Conservation (phyloP, 2,329 filamentous ascomycete species). For the Monilinia laxa region DNA sequence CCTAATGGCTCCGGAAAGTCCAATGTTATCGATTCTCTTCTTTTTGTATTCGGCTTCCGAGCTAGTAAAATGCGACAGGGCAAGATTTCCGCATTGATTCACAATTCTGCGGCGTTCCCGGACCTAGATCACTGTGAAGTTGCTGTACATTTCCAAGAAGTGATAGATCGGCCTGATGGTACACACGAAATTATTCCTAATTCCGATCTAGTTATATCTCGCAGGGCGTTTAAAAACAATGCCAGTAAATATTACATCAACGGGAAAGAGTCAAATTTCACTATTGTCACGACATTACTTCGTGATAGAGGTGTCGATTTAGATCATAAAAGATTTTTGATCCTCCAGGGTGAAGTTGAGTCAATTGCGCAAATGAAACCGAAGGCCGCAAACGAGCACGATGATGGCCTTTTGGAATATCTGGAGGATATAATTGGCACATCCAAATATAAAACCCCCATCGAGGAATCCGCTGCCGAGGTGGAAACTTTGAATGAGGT, state of each 20-base stretch:
- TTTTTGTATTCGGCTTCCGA: conserved; percentile 99
- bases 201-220: conserved; percentile 82
- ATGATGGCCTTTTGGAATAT: conserved; percentile 94
- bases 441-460: conserved; percentile 95
- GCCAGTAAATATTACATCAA: conserved; percentile 99
- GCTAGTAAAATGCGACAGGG: conserved; percentile 99
- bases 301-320: conserved; percentile 88
- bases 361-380: conserved; percentile 99
- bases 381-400: conserved; percentile 91
- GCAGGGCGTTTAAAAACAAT: conserved; percentile 96
- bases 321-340: conserved; percentile 97
- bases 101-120: conserved; percentile 87
- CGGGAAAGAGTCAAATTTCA: conserved; percentile 85
- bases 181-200: conserved; percentile 75
- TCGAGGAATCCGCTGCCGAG: conserved; percentile 88
- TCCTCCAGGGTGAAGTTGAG: conserved; percentile 95
- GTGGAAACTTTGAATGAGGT: conserved; percentile 92
- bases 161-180: conserved; percentile 81
- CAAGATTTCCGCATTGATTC: conserved; percentile 95
- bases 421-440: conserved; percentile 98
- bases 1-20: conserved; percentile 98
- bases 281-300: conserved; percentile 81
- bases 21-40: conserved; percentile 95
- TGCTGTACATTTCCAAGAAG: conserved; percentile 93
- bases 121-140: conserved; percentile 91